Evolutionary conservation across 2,329 filamentous ascomycete genomes (phyloP).

Genomic region (Plenodomus biglobosus): DNA sequence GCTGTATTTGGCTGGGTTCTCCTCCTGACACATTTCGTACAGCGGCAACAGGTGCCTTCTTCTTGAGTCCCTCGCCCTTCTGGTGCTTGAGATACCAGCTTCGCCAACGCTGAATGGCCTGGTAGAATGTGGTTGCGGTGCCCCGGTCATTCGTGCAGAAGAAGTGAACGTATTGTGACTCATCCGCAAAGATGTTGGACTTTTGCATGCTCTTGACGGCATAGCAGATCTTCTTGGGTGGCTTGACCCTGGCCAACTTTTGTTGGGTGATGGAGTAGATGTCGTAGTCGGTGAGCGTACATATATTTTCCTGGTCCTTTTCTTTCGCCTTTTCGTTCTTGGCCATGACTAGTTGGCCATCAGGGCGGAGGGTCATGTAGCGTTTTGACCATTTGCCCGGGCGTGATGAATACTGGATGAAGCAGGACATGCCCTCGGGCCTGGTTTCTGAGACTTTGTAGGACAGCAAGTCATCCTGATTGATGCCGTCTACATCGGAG

Average conservation of each 20-base stretch:
- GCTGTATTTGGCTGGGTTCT: slow-evolving; percentile 12
- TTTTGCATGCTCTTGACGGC: slow-evolving; percentile 93
- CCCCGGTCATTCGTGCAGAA: slow-evolving; percentile 76
- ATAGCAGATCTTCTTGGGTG: slow-evolving; percentile 82
- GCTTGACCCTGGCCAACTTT: slow-evolving; percentile 71
- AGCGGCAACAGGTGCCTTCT: slow-evolving; percentile 31
- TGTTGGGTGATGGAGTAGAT: slow-evolving; percentile 76
- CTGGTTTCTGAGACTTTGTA: slow-evolving; percentile 63
- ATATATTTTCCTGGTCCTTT: slow-evolving; percentile 71
- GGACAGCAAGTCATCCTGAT: slow-evolving; percentile 64
- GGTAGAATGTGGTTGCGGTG: slow-evolving; percentile 69
- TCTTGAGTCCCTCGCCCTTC: slow-evolving; percentile 58
- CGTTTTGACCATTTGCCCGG: slow-evolving; percentile 88
- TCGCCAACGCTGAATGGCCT: slow-evolving; percentile 75
- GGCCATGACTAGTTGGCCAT: slow-evolving; percentile 70
- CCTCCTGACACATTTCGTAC: slow-evolving; percentile 22
- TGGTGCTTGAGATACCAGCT: slow-evolving; percentile 87
- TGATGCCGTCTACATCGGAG: slow-evolving; percentile 55
- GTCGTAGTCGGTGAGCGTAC: slow-evolving; percentile 89
- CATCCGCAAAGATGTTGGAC: slow-evolving; percentile 76
- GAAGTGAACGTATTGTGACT: slow-evolving; percentile 87
- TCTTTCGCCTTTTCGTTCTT: slow-evolving; percentile 64
- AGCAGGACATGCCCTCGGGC: slow-evolving; percentile 67
- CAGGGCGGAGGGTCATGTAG: slow-evolving; percentile 69
- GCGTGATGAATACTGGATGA: slow-evolving; percentile 78